phyloP scores from a whole-genome alignment of 176 grass and related monocot species.

The Carex myosuroides region DNA sequence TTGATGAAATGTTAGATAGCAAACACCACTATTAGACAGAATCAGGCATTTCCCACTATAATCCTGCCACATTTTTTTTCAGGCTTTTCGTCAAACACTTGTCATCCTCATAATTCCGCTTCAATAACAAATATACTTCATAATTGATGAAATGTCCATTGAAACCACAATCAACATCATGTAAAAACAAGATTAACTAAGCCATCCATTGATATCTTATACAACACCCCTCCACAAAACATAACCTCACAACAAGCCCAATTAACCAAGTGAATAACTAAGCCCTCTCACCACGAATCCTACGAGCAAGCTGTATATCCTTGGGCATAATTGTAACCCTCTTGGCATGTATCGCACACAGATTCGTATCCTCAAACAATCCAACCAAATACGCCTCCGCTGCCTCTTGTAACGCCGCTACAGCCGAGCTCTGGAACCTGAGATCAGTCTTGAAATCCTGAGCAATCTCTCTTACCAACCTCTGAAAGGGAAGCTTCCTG shows the following conservation, averaged over 20 bases:
- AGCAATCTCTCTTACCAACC: slow-evolving; percentile 5
- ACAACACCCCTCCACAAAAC: too few species aligned
- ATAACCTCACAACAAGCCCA: not conserved
- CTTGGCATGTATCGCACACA: slow-evolving; percentile 10
- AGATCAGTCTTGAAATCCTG: slow-evolving; percentile 18
- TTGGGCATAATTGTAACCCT: slow-evolving; percentile 17
- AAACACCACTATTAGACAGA: too few species aligned
- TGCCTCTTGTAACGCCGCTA: not conserved
- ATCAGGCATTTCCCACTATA: too few species aligned
- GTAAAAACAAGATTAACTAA: too few species aligned
- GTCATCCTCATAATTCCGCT: too few species aligned
- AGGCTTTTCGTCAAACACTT: too few species aligned
- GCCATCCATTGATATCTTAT: too few species aligned
- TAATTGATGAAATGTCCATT: too few species aligned
- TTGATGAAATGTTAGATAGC: too few species aligned
- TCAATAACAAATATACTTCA: too few species aligned
- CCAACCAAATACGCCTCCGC: slow-evolving; percentile 11
- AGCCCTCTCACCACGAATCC: slow-evolving; percentile 10
- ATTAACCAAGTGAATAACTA: not conserved
- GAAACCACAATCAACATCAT: too few species aligned
- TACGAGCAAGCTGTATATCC: slow-evolving; percentile 7
- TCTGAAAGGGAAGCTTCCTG: slow-evolving; percentile 9
- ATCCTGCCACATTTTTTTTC: too few species aligned
- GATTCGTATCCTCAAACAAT: slow-evolving; percentile 5
- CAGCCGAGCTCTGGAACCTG: not conserved